Percentiles rank a stretch among this genome's conserved stretches.
Conservation (phyloP, 257 asterid genomes). For the Pogostemon cablin region DNA sequence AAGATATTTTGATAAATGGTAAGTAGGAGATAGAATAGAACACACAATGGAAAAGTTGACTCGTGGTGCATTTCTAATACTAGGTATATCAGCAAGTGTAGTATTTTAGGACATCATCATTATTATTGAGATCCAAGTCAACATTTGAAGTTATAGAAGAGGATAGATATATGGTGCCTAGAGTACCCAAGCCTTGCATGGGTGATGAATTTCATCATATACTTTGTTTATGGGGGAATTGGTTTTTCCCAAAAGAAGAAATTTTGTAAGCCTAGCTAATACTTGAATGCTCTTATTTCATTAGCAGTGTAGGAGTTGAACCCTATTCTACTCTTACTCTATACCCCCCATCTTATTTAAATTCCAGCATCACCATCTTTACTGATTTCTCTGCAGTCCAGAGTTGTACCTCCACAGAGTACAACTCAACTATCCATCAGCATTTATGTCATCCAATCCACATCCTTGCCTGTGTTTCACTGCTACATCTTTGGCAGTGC, state of each 20-base stretch:
- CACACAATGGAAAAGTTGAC: too few relatives aligned
- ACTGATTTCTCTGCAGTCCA: not conserved
- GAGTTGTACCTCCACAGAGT: too few relatives aligned
- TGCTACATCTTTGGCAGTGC: conserved; percentile 20
- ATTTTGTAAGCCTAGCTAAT: not conserved
- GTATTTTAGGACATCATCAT: too few relatives aligned
- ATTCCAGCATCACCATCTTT: not conserved
- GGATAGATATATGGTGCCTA: not conserved
- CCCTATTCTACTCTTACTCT: conserved; percentile 24
- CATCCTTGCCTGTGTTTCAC: conserved; percentile 29
- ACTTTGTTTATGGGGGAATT: not conserved
- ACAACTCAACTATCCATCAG: too few relatives aligned
- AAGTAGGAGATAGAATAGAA: too few relatives aligned
- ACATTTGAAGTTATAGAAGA: too few relatives aligned
- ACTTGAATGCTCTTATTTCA: not conserved
- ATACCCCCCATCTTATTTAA: not conserved
- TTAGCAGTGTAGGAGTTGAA: not conserved
- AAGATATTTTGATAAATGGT: too few relatives aligned
- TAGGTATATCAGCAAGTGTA: too few relatives aligned
- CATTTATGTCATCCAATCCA: not conserved
- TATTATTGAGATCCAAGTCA: too few relatives aligned
- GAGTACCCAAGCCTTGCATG: conserved; percentile 4
- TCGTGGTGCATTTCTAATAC: too few relatives aligned
- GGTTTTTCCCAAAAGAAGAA: conserved; percentile 26
- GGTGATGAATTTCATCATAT: not conserved